Conservation (phyloP, 768 basidiomycete genomes). For the Russula emetica region DNA sequence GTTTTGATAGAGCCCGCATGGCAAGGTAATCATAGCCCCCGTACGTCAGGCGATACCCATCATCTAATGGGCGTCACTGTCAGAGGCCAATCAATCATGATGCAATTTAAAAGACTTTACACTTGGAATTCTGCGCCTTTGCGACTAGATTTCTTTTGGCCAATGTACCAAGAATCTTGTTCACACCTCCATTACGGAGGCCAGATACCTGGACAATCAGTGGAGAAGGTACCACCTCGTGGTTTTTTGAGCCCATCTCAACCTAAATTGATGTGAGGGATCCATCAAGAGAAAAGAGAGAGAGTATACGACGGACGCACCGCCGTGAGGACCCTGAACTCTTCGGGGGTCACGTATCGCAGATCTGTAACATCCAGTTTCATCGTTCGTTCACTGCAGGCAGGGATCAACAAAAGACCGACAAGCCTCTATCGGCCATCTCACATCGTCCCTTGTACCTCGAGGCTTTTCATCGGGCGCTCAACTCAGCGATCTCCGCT, state of each 20-base stretch:
- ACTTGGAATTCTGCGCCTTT: slow-evolving; percentile 87
- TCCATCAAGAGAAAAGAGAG: neutral
- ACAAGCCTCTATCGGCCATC: no score
- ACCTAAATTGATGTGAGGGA: slow-evolving; percentile 48
- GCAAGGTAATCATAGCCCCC: slow-evolving; percentile 98
- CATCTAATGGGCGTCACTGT: slow-evolving; percentile 53
- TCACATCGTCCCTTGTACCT: no score
- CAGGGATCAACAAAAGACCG: slow-evolving; percentile 9
- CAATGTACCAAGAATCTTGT: slow-evolving; percentile 84
- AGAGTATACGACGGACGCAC: slow-evolving; percentile 45
- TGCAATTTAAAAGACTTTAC: slow-evolving; percentile 43
- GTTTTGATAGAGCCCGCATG: slow-evolving; percentile 86
- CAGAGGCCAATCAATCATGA: neutral
- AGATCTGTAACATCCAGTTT: slow-evolving; percentile 94
- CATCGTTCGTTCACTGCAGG: slow-evolving; percentile 63
- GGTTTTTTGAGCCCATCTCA: slow-evolving; percentile 98
- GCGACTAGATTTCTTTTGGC: slow-evolving; percentile 91
- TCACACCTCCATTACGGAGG: slow-evolving; percentile 87
- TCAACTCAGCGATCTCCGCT: slow-evolving; percentile 5
- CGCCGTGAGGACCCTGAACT: slow-evolving; percentile 95
- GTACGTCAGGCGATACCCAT: slow-evolving; percentile 95
- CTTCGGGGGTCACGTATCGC: slow-evolving; percentile 85
- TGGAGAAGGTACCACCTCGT: slow-evolving; percentile 86
- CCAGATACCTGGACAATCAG: slow-evolving; percentile 92
- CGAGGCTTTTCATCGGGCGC: neutral